Conservation (phyloP, 164 flowering plant genomes). For the Dillenia turbinata region DNA sequence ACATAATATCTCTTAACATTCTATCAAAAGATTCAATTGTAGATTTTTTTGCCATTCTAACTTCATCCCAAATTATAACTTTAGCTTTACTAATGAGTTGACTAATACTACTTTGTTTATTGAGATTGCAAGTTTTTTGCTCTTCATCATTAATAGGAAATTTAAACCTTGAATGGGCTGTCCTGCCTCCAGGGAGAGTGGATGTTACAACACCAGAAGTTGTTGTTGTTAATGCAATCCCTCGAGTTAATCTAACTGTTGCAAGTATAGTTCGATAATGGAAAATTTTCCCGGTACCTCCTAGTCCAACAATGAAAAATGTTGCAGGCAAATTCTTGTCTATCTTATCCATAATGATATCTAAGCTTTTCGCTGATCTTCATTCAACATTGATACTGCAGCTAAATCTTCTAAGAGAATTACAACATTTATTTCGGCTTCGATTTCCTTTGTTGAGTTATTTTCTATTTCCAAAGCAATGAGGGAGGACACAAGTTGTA, state of each 20-base stretch:
- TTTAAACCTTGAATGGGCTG: not conserved
- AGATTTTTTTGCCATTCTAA: conserved; percentile 1
- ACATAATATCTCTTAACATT: conserved; percentile 2
- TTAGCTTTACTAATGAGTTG: not conserved
- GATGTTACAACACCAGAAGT: not conserved
- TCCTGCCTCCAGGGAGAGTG: not conserved
- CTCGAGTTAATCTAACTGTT: not conserved
- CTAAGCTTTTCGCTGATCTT: not conserved
- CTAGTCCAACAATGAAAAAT: not conserved
- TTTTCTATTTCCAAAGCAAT: too few species aligned
- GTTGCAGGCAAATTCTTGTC: not conserved
- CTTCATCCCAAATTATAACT: conserved; percentile 11
- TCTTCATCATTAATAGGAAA: not conserved
- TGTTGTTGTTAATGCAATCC: not conserved
- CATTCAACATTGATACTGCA: not conserved
- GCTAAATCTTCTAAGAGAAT: not conserved
- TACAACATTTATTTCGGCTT: not conserved
- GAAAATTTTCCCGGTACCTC: too few species aligned
- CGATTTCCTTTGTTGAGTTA: not conserved
- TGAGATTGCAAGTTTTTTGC: not conserved
- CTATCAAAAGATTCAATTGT: conserved; percentile 3
- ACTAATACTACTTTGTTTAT: not conserved
- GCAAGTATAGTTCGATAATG: too few species aligned
- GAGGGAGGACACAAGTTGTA: too few species aligned
- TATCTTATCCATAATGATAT: not conserved